phyloP scores from a whole-genome alignment of 169 alveolate species.

The Plasmodium knowlesi region DNA sequence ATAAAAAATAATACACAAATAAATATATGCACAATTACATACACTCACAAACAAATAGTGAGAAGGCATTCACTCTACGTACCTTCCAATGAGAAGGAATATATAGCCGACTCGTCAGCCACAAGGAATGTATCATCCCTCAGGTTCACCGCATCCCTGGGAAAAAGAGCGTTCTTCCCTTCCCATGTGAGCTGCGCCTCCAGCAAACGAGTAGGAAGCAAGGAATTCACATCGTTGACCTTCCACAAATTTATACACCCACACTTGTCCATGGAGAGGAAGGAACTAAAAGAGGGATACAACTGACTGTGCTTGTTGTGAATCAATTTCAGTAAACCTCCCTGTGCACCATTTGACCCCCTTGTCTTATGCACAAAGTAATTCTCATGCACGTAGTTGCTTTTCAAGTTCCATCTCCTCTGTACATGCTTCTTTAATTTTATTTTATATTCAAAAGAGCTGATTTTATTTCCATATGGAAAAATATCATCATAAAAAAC shows the following conservation, averaged over 20 bases:
- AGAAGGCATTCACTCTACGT: not conserved
- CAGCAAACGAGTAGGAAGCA: slow-evolving; percentile 16
- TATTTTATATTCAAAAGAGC: slow-evolving; percentile 46
- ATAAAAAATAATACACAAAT: too few species aligned
- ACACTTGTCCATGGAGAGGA: slow-evolving; percentile 38
- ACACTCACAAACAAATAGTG: not conserved
- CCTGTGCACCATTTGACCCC: not conserved
- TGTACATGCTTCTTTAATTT: slow-evolving; percentile 57
- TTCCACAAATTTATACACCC: slow-evolving; percentile 62
- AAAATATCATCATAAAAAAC: slow-evolving; percentile 15
- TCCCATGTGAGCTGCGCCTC: slow-evolving; percentile 11
- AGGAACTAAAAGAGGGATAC: slow-evolving; percentile 49
- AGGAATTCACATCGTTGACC: slow-evolving; percentile 30
- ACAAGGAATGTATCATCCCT: slow-evolving; percentile 13
- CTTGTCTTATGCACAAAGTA: slow-evolving; percentile 32
- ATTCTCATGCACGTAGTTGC: slow-evolving; percentile 68
- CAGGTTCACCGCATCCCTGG: slow-evolving; percentile 21
- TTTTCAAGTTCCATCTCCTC: slow-evolving; percentile 72
- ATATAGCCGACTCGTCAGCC: slow-evolving; percentile 10
- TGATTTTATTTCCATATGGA: slow-evolving; percentile 67
- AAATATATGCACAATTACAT: not conserved
- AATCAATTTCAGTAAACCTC: slow-evolving; percentile 39
- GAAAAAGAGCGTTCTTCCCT: not conserved
- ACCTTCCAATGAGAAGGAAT: slow-evolving; percentile 22
- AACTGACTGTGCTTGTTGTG: slow-evolving; percentile 25